A percentile compares a stretch with the other conserved stretches of the same genome.
phyloP scores from a whole-genome alignment of 352 stramenopile species.

The Globisporangium echinulatum region DNA sequence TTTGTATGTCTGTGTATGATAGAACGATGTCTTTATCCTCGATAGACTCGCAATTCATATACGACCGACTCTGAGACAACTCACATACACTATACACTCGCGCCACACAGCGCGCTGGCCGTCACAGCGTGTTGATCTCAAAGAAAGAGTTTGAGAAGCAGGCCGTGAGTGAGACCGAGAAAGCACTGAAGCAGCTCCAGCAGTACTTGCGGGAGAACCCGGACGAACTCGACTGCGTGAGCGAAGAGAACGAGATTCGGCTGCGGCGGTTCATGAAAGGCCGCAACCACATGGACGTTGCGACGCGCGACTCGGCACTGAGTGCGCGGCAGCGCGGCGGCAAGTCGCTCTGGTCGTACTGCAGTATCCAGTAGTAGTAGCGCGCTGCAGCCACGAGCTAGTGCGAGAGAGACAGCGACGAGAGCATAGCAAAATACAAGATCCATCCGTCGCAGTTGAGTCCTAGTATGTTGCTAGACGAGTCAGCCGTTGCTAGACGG shows the following conservation, averaged over 20 bases:
- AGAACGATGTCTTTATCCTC: slow-evolving; percentile 12
- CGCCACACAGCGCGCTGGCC: slow-evolving; percentile 21
- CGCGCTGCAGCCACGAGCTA: neutral
- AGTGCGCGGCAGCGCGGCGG: slow-evolving; percentile 21
- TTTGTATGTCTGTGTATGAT: neutral
- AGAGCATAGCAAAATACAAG: neutral
- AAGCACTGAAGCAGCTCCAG: slow-evolving; percentile 60
- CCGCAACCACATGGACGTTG: slow-evolving; percentile 66
- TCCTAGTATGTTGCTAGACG: too few species aligned
- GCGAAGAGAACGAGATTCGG: slow-evolving; percentile 74
- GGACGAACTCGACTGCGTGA: slow-evolving; percentile 69
- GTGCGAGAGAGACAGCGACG: slow-evolving; percentile 5
- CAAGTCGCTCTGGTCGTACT: slow-evolving; percentile 34
- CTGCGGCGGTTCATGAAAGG: slow-evolving; percentile 75
- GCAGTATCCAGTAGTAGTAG: slow-evolving; percentile 35
- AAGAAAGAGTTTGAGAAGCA: slow-evolving; percentile 70
- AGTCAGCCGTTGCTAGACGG: too few species aligned
- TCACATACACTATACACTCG: neutral
- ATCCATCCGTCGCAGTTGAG: too few species aligned
- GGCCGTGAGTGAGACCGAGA: slow-evolving; percentile 63
- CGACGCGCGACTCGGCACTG: slow-evolving; percentile 32
- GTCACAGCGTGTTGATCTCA: slow-evolving; percentile 64
- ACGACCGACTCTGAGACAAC: too few species aligned
- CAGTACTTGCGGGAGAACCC: slow-evolving; percentile 62
- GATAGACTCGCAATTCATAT: neutral